Evolutionary conservation across 352 stramenopile genomes (phyloP), one percentile per base, ranked within the genome.

Genomic region (Phytophthora sp.): DNA sequence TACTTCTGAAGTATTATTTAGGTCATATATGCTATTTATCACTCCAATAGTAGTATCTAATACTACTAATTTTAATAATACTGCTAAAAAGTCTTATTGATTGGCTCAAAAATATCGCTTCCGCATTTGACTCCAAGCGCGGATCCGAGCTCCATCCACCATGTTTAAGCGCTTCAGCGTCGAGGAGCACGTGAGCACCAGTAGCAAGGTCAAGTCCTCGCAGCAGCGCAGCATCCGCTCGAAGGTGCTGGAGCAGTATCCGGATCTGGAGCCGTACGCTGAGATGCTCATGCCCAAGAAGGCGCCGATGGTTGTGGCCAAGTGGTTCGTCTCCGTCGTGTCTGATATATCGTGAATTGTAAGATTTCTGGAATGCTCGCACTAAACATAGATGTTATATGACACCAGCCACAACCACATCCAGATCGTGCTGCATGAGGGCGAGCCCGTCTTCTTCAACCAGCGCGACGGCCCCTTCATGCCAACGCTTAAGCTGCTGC

Each of bases 161-260:
- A 95, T 99, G 94, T 99, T 99, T 77, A 98, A 98, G 84, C 91
- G 87, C 63, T 99, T 99, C 69, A 94, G 90, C 33, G 80, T 95
- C 51, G 89, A 93, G 8, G 93, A 98, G 68, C 92, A 98, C 80
- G 83, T 99, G 66, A 98, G 91, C 46, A 90, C 79, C 38, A 98
- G 94, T 71, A 98, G 96, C 69, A 97, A 99, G 81, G 90, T 99
- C 49, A 99, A 99, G 81, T 95, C 94, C 33, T 99, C 94, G 54
- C 94, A 99, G 46, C 96, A 99, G 83, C 90, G 97, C 29, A 91
- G 85, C 41, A 98, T 99, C 67, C 97, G 97, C 65, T 79, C 82
- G 41, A 94, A 97, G 74, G 95, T 99, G 56, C 56, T 97, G 27
- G 90, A 98, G 63, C 91, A 99, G 80, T 98, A 98, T 56, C 80